Conservation (phyloP, 441 rosid species). For the Croton setiger region DNA sequence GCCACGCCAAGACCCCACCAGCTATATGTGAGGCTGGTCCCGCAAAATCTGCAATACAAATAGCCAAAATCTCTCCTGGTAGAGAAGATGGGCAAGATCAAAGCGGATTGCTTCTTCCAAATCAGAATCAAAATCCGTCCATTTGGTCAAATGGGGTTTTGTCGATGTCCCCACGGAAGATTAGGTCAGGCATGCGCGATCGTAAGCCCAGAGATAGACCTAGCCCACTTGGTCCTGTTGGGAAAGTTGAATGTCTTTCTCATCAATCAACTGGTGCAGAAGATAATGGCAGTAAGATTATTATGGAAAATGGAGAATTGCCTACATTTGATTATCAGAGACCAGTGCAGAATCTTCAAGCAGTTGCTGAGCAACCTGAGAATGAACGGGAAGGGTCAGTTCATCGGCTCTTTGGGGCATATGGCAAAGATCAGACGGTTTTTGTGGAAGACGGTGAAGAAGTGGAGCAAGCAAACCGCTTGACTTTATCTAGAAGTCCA, state of each 20-base stretch:
- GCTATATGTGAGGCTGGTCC: conserved; percentile 44
- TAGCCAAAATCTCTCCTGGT: conserved; percentile 37
- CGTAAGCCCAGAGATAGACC: conserved; percentile 70
- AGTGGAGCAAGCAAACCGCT: conserved; percentile 41
- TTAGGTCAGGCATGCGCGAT: conserved; percentile 59
- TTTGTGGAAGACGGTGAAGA: conserved; percentile 51
- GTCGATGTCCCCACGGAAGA: conserved; percentile 59
- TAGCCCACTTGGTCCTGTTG: conserved; percentile 76
- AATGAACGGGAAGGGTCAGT: conserved; percentile 40
- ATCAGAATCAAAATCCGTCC: conserved; percentile 48
- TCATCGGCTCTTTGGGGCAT: conserved; percentile 32
- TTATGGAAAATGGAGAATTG: conserved; percentile 62
- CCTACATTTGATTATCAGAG: conserved; percentile 59
- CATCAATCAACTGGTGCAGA: conserved; percentile 42
- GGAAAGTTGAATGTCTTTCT: conserved; percentile 56
- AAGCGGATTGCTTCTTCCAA: conserved; percentile 41
- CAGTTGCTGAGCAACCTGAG: conserved; percentile 49
- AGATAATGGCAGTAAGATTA: conserved; percentile 37
- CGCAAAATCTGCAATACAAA: conserved; percentile 39
- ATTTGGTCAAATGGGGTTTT: conserved; percentile 77
- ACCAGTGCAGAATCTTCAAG: conserved; percentile 48
- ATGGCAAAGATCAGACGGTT: conserved; percentile 37
- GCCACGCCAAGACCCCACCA: conserved; percentile 61
- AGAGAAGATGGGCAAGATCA: conserved; percentile 60
- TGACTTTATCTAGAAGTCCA: conserved; percentile 40